Percentiles rank a stretch among this genome's conserved stretches.
Conservation (phyloP, 192 early-diverging fungal species). For the Funneliformis mosseae region DNA sequence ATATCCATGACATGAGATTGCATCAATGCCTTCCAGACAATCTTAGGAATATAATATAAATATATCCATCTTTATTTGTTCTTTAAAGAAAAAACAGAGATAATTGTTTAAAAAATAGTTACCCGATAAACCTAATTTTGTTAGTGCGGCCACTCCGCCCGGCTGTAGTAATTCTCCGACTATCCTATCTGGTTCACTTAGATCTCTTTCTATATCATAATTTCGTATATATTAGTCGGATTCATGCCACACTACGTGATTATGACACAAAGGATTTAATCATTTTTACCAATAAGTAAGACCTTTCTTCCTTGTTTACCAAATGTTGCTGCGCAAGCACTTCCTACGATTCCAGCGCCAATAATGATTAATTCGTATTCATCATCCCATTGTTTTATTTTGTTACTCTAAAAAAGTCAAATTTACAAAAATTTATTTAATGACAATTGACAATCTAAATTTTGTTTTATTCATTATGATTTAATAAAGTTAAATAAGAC, state of each 20-base stretch:
- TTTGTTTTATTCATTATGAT: too few species aligned
- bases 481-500: too few species aligned
- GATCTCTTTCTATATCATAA: conserved; percentile 71
- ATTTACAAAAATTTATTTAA: too few species aligned
- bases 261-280: neutral
- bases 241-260: neutral
- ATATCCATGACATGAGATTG: conserved; percentile 83
- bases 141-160: conserved; percentile 83
- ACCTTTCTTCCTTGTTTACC: conserved; percentile 74
- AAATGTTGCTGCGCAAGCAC: conserved; percentile 79
- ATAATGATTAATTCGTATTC: conserved; percentile 83
- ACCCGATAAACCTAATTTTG: conserved; percentile 73
- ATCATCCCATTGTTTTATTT: neutral
- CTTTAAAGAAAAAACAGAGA: neutral
- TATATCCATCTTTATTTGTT: too few species aligned
- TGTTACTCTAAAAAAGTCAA: neutral
- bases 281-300: conserved; percentile 53
- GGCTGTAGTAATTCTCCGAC: conserved; percentile 98
- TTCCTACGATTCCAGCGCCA: conserved; percentile 93
- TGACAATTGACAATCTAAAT: too few species aligned
- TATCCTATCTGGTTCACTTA: conserved; percentile 94
- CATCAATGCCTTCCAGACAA: conserved; percentile 82
- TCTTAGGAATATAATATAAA: conserved; percentile 44
- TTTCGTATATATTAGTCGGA: neutral
- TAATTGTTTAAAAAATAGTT: conserved; percentile 6